These are phyloP conservation scores for Silene vulgaris DNA, from an alignment of 179 eudicot genomes.

Conservation along the genomic window DNA sequence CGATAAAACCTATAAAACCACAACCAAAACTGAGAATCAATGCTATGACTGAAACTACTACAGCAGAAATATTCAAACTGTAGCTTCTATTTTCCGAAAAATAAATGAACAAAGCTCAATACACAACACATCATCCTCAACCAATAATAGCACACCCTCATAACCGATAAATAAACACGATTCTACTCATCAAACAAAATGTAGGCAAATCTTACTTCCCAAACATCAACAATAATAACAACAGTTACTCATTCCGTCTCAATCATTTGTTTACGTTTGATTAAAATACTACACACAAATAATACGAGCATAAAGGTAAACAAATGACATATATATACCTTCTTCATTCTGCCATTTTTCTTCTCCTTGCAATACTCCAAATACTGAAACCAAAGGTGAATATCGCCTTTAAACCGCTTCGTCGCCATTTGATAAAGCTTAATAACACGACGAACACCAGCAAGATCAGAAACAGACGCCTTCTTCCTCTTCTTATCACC, in stretches of 20 bases:
- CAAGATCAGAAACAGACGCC: conserved; percentile 49
- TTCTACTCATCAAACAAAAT: neutral
- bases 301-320: neutral
- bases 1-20: neutral
- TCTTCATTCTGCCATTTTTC: conserved; percentile 67
- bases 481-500: conserved; percentile 38
- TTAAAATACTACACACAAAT: neutral
- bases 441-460: conserved; percentile 54
- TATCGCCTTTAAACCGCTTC: conserved; percentile 72
- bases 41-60: neutral
- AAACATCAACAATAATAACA: neutral
- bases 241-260: neutral
- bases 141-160: neutral
- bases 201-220: neutral
- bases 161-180: neutral
- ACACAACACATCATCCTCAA: neutral
- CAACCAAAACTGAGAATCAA: neutral
- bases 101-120: neutral
- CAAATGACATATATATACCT: conserved; percentile 36
- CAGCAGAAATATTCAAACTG: neutral
- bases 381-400: conserved; percentile 76
- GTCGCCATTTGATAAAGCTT: conserved; percentile 63
- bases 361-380: conserved; percentile 65
- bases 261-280: neutral
- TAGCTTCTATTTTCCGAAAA: neutral